Base-by-base conservation (phyloP, 2,329 filamentous ascomycete species). In the Stagonosporopsis chrysanthemi region DNA sequence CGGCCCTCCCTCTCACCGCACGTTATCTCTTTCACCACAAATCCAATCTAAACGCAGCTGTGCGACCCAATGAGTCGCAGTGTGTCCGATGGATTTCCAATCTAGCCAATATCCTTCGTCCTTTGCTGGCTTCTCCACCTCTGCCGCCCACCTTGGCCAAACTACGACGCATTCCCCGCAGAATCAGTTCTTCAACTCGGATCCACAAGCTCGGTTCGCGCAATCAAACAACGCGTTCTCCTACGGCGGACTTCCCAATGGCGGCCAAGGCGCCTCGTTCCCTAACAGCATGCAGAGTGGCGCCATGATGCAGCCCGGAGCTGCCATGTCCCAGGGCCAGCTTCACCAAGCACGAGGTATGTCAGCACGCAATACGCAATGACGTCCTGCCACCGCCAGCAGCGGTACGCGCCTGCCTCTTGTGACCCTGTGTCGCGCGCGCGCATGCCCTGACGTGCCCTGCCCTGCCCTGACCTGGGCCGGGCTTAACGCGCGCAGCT, bases 291-390 rank as follows among this genome's bases (percentile, higher is more conserved):
- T 67, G 57, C 47, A 60, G 38, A 63, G 69, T 67, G 64, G 65
- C 67, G 68, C 68, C 64, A 66, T 71, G 68, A 75, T 75, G 69
- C 72, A 72, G 71, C 70, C 70, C 48, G 71, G 71, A 65, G 62
- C 61, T 58, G 66, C 64, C 60, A 66, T 71, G 67, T 62, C 63
- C 61, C 69, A 72, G 53, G 64, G 67, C 67, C 73, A 72, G 64
- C 71, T 72, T 68, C 69, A 73, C 62, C 67, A 73, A 51, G 69
- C 72, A 67, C 71, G 74, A 75, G 73, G 75, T 77, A 72, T 72
- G 75, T 57, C 54, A 57, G 54, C 54, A 57, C 49, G 24, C 54
- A 49, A 48, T 40, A 50, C 28, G 70, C 66, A 62, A 64, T 67
- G 55, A 58, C 61, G 60, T 62, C 45, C 60, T 52, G 50, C 42